Conservation (phyloP, 805 yeast genomes). For the Myxozyma monticola region DNA sequence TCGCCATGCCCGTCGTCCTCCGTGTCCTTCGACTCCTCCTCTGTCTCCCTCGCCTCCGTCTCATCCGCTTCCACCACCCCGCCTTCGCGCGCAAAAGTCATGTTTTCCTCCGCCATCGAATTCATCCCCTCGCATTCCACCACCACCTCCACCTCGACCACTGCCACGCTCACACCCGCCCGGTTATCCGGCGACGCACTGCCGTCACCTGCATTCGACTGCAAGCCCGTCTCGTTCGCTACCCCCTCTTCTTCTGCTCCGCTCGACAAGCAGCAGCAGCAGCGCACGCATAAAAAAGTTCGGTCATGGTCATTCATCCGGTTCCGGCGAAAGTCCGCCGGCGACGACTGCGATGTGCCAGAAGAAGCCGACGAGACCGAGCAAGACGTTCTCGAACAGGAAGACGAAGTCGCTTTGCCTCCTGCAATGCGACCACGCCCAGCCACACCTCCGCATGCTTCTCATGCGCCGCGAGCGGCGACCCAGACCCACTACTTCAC, state of each 20-base stretch:
- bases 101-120: constrained; percentile 30
- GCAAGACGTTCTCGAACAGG: constrained; percentile 18
- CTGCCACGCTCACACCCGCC: constrained; percentile 23
- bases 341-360: no score
- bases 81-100: constrained; percentile 27
- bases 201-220: background rate
- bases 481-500: constrained; percentile 24
- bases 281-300: constrained; percentile 39
- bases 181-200: background rate
- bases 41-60: constrained; percentile 17
- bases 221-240: background rate
- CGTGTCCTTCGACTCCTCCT: constrained; percentile 12
- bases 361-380: constrained; percentile 17
- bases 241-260: background rate
- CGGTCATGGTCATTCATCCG: constrained; percentile 45
- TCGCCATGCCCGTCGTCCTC: constrained; percentile 26
- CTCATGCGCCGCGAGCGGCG: constrained; percentile 29
- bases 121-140: constrained; percentile 31
- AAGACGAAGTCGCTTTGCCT: constrained; percentile 1
- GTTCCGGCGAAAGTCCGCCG: constrained; percentile 26
- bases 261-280: constrained; percentile 15
- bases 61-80: constrained; percentile 27
- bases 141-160: constrained; percentile 29
- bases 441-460: constrained; percentile 29
- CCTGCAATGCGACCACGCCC: no score